Evolutionary conservation across 2,329 filamentous ascomycete genomes (phyloP), one percentile per base, ranked within the genome.

Genomic region (Xylaria sp.): DNA sequence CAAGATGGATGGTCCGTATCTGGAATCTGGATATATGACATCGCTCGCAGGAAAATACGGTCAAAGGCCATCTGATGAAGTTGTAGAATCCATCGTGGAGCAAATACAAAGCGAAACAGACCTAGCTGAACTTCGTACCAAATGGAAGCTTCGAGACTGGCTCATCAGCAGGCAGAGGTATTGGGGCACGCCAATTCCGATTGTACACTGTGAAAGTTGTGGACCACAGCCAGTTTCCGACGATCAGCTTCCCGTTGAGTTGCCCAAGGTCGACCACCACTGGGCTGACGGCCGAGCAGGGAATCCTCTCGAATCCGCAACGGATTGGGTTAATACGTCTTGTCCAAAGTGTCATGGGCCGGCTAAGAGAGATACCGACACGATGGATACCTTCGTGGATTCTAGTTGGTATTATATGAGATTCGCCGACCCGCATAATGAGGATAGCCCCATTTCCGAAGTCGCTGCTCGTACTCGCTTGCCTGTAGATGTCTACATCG

Each of bases 301-400:
- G 0, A 97, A 95, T 75, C 92, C 93, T 0, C 84, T 97, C 20
- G 92, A 92, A 72, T 86, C 88, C 23, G 89, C 90, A 1, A 82
- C 89, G 13, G 88, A 91, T 8, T 97, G 93, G 90, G 85, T 93
- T 55, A 89, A 94, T 74, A 92, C 90, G 0, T 79, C 84, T 2
- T 97, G 94, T 77, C 94, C 94, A 5, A 88, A 88, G 73, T 97
- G 94, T 75, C 82, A 86, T 18, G 85, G 87, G 1, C 81, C 88
- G 28, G 94, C 93, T 7, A 91, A 89, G 78, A 88, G 94, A 71
- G 94, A 97, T 72, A 97, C 94, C 0, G 94, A 97, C 78, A 97
- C 94, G 2, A 97, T 97, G 94, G 94, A 97, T 79, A 97, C 94
- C 0, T 97, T 97, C 81, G 94, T 97, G 69, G 94, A 97, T 81